phyloP scores from a whole-genome alignment of 2,329 filamentous ascomycete genomes.

The Nigrospora oryzae region DNA sequence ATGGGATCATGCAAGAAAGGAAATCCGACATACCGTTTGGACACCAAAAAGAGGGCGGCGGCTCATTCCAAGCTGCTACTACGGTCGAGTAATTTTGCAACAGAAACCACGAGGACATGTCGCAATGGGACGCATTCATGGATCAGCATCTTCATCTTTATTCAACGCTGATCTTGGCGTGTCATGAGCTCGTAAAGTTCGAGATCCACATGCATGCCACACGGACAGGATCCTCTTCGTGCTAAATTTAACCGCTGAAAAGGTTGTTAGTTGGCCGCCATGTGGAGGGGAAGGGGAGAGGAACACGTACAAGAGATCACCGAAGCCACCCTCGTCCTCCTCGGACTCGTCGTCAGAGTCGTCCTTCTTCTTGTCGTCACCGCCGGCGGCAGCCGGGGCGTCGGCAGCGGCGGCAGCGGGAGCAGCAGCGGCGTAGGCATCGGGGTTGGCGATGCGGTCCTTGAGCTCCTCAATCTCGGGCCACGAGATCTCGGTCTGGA shows the following conservation, averaged over 20 bases:
- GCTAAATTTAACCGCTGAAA: slow-evolving; percentile 42
- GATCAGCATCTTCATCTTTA: too few relatives aligned
- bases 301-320: slow-evolving; percentile 62
- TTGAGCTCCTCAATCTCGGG: slow-evolving; percentile 95
- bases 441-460: slow-evolving; percentile 98
- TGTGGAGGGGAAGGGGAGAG: not conserved
- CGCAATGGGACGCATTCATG: too few relatives aligned
- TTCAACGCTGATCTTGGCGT: slow-evolving; percentile 5
- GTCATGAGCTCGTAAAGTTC: slow-evolving; percentile 30
- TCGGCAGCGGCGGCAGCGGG: slow-evolving; percentile 54
- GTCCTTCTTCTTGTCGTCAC: slow-evolving; percentile 49
- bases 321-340: slow-evolving; percentile 63
- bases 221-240: slow-evolving; percentile 26
- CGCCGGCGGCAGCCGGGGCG: slow-evolving; percentile 39
- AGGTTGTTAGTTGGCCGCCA: slow-evolving; percentile 26
- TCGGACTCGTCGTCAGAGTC: slow-evolving; percentile 61
- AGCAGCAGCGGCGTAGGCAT: slow-evolving; percentile 81
- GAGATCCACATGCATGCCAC: slow-evolving; percentile 30
- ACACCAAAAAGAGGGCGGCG: too few relatives aligned
- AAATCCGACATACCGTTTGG: slow-evolving; percentile 35
- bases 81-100: too few relatives aligned
- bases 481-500: slow-evolving; percentile 90
- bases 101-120: too few relatives aligned
- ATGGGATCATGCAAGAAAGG: slow-evolving; percentile 1
- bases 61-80: too few relatives aligned